A percentile compares a stretch with the other conserved stretches of the same genome.
These are phyloP conservation scores for Dipteronia sinensis DNA, from an alignment of 345 rosid genomes.

Conservation along the genomic window DNA sequence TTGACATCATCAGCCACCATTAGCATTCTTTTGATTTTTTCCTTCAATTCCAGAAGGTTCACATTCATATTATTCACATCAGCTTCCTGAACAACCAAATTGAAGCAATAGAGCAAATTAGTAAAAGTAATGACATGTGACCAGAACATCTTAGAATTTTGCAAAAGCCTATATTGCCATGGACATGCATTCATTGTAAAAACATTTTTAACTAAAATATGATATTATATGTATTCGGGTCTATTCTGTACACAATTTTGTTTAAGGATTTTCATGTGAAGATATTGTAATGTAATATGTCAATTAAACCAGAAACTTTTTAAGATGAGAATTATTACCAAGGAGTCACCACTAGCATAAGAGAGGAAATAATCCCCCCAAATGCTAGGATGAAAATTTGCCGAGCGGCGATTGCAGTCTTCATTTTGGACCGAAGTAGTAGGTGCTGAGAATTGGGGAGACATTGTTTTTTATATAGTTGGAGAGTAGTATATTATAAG, in stretches of 20 bases:
- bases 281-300: neutral
- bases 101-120: no score
- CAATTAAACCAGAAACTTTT: neutral
- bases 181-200: no score
- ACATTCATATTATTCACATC: neutral
- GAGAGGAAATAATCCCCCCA: slow-evolving; percentile 36
- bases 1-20: neutral
- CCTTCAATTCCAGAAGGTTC: slow-evolving; percentile 25
- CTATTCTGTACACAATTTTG: no score
- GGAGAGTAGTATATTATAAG: no score
- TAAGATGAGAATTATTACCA: neutral
- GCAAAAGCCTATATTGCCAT: no score
- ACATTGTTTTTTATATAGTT: neutral
- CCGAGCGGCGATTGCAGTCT: slow-evolving; percentile 12
- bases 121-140: no score
- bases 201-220: no score
- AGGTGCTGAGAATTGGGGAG: no score
- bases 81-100: no score
- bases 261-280: no score
- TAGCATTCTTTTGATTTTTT: slow-evolving; percentile 25
- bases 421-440: neutral
- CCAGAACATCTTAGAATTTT: no score
- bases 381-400: slow-evolving; percentile 19
- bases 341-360: neutral
- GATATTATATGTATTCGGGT: no score